Conservation (phyloP, 2,329 filamentous ascomycete species). For the Lizonia empirigonia region DNA sequence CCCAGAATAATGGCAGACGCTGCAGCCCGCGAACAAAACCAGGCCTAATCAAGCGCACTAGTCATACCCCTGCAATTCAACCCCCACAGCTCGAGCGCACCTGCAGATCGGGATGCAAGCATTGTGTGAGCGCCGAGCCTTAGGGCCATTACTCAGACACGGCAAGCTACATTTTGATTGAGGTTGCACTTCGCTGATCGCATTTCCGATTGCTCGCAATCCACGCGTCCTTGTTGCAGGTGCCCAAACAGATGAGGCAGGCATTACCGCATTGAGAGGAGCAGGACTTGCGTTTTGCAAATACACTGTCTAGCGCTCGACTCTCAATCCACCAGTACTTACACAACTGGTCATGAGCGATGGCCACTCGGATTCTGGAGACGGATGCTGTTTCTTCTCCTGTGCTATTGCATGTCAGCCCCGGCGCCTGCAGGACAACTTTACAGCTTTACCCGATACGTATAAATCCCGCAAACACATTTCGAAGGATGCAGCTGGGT, state of each 20-base stretch:
- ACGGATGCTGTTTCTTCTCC: slow-evolving; percentile 15
- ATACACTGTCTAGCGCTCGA: not conserved
- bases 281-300: too few species aligned
- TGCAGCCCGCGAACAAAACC: slow-evolving; percentile 4
- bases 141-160: slow-evolving; percentile 6
- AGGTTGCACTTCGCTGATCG: slow-evolving; percentile 2
- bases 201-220: not conserved
- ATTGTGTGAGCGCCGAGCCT: slow-evolving; percentile 14
- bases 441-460: slow-evolving; percentile 15
- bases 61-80: slow-evolving; percentile 19
- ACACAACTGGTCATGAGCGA: not conserved
- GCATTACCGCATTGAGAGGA: not conserved
- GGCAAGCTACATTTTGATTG: slow-evolving; percentile 9
- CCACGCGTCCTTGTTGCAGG: not conserved
- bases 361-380: slow-evolving; percentile 6
- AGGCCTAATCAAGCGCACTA: slow-evolving; percentile 4
- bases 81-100: slow-evolving; percentile 31
- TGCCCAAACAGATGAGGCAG: not conserved
- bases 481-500: slow-evolving; percentile 2
- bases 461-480: slow-evolving; percentile 29
- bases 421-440: slow-evolving; percentile 11
- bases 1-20: slow-evolving; percentile 17
- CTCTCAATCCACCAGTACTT: not conserved
- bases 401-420: slow-evolving; percentile 6
- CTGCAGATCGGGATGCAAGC: slow-evolving; percentile 32